These are phyloP conservation scores for Candida quercuum DNA, from an alignment of 805 yeast genomes.

Conservation along the genomic window DNA sequence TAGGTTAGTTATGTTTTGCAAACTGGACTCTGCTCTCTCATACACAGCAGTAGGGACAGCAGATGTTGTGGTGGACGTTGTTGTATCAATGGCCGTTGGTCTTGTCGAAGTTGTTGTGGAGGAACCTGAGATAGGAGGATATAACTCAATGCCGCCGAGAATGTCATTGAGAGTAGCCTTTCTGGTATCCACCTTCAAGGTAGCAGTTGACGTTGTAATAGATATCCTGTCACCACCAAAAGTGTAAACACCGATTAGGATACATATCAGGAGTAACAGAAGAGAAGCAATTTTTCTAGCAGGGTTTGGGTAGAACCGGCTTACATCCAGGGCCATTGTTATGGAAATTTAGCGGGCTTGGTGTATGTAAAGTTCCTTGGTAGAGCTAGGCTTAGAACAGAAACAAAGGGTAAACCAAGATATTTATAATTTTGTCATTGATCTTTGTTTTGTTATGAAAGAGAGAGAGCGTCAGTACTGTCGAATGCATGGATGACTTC, in stretches of 20 bases:
- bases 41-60: not conserved
- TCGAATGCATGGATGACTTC: too few species aligned
- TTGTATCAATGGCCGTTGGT: not conserved
- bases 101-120: not conserved
- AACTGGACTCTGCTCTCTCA: not conserved
- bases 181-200: slow-evolving; percentile 6
- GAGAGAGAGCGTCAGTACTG: too few species aligned
- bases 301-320: too few species aligned
- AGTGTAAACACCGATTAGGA: not conserved
- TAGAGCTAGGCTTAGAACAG: too few species aligned
- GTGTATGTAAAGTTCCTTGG: too few species aligned
- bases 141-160: slow-evolving; percentile 3
- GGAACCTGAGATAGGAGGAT: not conserved
- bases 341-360: too few species aligned
- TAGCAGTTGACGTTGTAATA: slow-evolving; percentile 4
- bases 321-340: too few species aligned
- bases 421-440: too few species aligned
- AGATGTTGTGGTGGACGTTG: not conserved
- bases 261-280: too few species aligned
- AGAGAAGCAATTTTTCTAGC: too few species aligned
- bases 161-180: slow-evolving; percentile 5
- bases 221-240: not conserved
- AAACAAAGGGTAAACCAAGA: too few species aligned
- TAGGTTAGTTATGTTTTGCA: not conserved
- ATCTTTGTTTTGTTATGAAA: too few species aligned